Percentiles rank a stretch among this genome's conserved stretches.
Evolutionary conservation across 2,329 filamentous ascomycete species (phyloP).

Genomic region (Penicillium griseofulvum): DNA sequence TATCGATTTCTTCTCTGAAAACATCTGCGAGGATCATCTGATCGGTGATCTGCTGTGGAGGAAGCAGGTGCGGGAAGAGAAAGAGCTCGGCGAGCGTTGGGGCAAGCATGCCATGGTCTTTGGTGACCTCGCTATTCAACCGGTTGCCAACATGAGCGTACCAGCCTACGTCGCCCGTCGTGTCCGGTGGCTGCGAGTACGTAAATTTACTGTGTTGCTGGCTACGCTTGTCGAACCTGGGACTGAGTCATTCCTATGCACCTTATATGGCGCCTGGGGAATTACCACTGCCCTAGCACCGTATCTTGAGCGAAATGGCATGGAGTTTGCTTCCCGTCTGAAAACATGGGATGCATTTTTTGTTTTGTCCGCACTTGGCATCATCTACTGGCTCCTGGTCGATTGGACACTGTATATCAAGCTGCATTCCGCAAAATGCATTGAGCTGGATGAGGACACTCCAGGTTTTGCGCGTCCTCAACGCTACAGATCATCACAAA

Average conservation of each 20-base stretch:
- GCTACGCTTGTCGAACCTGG: constrained; percentile 92
- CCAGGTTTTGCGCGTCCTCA: constrained; percentile 66
- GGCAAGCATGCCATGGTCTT: constrained; percentile 80
- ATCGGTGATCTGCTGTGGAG: constrained; percentile 92
- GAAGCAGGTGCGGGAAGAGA: constrained; percentile 36
- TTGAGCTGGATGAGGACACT: constrained; percentile 69
- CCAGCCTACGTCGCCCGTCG: constrained; percentile 74
- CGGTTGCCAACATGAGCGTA: constrained; percentile 77
- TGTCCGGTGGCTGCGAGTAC: constrained; percentile 84
- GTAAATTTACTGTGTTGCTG: constrained; percentile 87
- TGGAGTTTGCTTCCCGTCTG: constrained; percentile 51
- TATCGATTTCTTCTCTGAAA: constrained; percentile 89
- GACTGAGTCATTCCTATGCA: constrained; percentile 84
- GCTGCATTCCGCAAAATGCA: constrained; percentile 69
- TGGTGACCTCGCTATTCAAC: constrained; percentile 86
- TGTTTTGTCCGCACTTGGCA: constrained; percentile 63
- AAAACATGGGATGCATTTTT: constrained; percentile 66
- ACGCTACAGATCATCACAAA: constrained; percentile 40
- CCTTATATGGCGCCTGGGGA: constrained; percentile 74
- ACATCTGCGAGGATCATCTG: constrained; percentile 96
- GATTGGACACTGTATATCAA: constrained; percentile 73
- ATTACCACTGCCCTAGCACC: constrained; percentile 64
- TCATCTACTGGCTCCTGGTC: constrained; percentile 68
- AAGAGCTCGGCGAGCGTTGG: constrained; percentile 46
- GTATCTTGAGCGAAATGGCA: constrained; percentile 51